Evolutionary conservation across 2,329 filamentous ascomycete species (phyloP), one percentile per base, ranked within the genome.

Genomic region (Elsinoe ampelina): DNA sequence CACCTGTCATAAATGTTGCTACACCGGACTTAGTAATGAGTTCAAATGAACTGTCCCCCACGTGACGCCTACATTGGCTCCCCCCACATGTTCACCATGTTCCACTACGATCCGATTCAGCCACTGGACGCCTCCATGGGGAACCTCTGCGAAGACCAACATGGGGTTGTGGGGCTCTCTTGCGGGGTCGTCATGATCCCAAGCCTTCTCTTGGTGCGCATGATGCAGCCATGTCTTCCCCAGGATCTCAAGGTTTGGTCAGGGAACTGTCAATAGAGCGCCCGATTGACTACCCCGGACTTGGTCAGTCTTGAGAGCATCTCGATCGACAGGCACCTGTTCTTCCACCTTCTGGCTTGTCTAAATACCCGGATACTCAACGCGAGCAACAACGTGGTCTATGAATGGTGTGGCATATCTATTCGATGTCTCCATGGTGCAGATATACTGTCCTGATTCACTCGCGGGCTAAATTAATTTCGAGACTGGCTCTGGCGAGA

Each of bases 141-240:
- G 26, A 19, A 45, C 41, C 41, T 22, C 17, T 45, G 19, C 20
- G 13, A 12, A 26, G 19, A 26, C 13, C 11, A 26, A 22, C n/a
- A 17, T 45, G 41, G 41, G 22, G 20, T 45, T 45, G 41, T 45
- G 41, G 41, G 41, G 41, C 41, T 26, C 20, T 45, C 41, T 30
- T 45, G 41, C 41, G 41, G 41, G 41, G 41, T 45, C 41, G 41
- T 45, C 41, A 17, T 45, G 41, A 45, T 45, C 26, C 45, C 45
- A 50, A 52, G 48, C 10, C 48, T 38, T 34, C 19, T 38, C 26
- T 35, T 20, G 20, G 12, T 39, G 48, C 48, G 19, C 48, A 52
- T 52, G 48, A 52, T 52, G 48, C 48, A 52, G 48, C 48, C 48
- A 52, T 52, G 48, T 52, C 48, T 52, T 39, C 48, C 48, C 48